Evolutionary conservation across 2,329 filamentous ascomycete species (phyloP).

Genomic region (Cladophialophora yegresii): DNA sequence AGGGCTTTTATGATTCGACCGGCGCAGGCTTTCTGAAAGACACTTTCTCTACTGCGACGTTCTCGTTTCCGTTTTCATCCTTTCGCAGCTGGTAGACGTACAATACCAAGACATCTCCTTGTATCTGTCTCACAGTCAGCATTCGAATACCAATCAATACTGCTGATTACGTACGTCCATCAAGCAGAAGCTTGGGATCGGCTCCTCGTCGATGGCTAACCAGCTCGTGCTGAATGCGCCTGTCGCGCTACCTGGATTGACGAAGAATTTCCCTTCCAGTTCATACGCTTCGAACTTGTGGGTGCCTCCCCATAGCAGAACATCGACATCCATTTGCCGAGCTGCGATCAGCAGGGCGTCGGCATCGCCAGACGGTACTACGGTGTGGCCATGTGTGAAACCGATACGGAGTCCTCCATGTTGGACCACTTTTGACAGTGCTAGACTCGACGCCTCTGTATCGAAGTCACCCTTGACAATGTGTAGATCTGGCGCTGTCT

Average conservation of each 20-base stretch:
- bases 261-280: conserved; percentile 71
- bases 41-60: conserved; percentile 81
- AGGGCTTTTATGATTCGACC: conserved; percentile 20
- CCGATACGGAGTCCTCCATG: conserved; percentile 68
- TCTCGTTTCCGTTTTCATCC: conserved; percentile 74
- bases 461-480: conserved; percentile 72
- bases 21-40: conserved; percentile 78
- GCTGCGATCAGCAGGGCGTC: conserved; percentile 68
- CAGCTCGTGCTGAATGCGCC: conserved; percentile 64
- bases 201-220: conserved; percentile 64
- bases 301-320: conserved; percentile 69
- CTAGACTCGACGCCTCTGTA: conserved; percentile 65
- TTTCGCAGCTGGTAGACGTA: conserved; percentile 90
- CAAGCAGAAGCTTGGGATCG: conserved; percentile 87
- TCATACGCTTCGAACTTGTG: conserved; percentile 72
- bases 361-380: conserved; percentile 67
- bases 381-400: conserved; percentile 71
- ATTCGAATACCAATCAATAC: background rate
- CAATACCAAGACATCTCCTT: conserved; percentile 91
- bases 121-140: conserved; percentile 61
- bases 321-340: conserved; percentile 70
- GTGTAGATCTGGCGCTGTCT: conserved; percentile 70
- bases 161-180: conserved; percentile 79
- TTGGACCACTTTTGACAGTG: conserved; percentile 69
- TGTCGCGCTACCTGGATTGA: conserved; percentile 69